Base-by-base conservation (phyloP, 257 asterid genomes). In the Rauvolfia tetraphylla region DNA sequence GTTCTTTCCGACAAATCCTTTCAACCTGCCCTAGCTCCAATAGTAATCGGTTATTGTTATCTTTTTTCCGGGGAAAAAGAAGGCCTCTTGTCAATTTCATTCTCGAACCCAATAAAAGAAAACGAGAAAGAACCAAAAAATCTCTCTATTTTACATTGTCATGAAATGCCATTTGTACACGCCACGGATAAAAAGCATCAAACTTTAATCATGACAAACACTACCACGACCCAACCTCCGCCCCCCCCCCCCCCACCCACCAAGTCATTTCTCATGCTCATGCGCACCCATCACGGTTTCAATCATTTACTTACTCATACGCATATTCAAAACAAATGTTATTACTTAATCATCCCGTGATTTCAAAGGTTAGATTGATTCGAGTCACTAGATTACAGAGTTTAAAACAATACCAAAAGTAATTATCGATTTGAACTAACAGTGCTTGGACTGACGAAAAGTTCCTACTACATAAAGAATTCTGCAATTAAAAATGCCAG, bases 201-300 rank as follows among this genome's bases (percentile, higher is more conserved):
- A 80, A 79, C 89, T 87, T 83, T 86, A 89, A 90, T 91, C 89
- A 90, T 90, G 88, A 89, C 77, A 71, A 78, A 20, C 80, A 33
- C 71, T 73, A 66, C 18, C 80, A 77, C n/a, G n/a, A n/a, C n/a
- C n/a, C n/a, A n/a, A n/a, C n/a, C n/a, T n/a, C n/a, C n/a, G n/a
- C n/a, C n/a, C n/a, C n/a, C n/a, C n/a, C n/a, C n/a, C n/a, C n/a
- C n/a, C n/a, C n/a, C n/a, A n/a, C n/a, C 79, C 71, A 71, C 83
- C 79, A 36, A 67, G 54, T 71, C 54, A 68, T n/a, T 72, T 79
- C 82, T 81, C 83, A 81, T 79, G 76, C 80, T 41, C 46, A 41
- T 3, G 46, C 88, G n/a, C n/a, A n/a, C 79, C 72, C 81, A 41
- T 75, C 75, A n/a, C n/a, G n/a, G n/a, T n/a, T n/a, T 84, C 83